phyloP scores from a whole-genome alignment of 108 stramenopile species.

The Hondaea fermentalgiana region DNA sequence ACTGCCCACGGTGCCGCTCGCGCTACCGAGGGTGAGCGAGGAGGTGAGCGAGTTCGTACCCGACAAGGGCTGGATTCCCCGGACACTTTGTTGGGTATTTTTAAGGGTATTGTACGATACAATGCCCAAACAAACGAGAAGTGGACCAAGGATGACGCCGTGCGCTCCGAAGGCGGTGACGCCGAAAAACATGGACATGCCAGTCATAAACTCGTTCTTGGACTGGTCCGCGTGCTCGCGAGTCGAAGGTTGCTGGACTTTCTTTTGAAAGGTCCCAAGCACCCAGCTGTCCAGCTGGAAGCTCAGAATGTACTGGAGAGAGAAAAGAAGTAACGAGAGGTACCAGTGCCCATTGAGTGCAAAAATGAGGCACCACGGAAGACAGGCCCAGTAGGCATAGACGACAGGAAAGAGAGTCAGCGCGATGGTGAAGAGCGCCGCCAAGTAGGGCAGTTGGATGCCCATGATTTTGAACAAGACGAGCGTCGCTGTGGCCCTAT shows the following conservation, averaged over 20 bases:
- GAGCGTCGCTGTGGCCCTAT: neutral
- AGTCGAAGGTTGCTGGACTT: neutral
- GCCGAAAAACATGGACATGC: conserved; percentile 13
- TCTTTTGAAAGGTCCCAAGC: neutral
- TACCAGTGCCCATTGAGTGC: neutral
- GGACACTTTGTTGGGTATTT: neutral
- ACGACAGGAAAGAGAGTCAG: neutral
- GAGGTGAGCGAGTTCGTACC: neutral
- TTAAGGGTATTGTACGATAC: neutral
- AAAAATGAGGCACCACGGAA: neutral
- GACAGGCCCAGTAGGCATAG: conserved; percentile 13
- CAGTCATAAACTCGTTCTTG: neutral
- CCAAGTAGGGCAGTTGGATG: neutral
- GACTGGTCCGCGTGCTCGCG: neutral
- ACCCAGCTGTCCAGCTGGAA: neutral
- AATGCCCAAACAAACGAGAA: neutral
- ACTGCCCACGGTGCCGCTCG: no score
- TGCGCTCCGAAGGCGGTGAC: conserved; percentile 2
- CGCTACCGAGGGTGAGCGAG: no score
- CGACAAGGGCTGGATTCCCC: neutral
- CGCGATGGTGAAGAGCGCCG: neutral
- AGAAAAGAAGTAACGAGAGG: neutral
- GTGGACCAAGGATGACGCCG: neutral
- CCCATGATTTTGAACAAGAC: neutral
- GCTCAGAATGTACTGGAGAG: neutral